These are phyloP conservation scores for Coccomyxa sp. DNA, from an alignment of 139 green algal species.

Conservation along the genomic window DNA sequence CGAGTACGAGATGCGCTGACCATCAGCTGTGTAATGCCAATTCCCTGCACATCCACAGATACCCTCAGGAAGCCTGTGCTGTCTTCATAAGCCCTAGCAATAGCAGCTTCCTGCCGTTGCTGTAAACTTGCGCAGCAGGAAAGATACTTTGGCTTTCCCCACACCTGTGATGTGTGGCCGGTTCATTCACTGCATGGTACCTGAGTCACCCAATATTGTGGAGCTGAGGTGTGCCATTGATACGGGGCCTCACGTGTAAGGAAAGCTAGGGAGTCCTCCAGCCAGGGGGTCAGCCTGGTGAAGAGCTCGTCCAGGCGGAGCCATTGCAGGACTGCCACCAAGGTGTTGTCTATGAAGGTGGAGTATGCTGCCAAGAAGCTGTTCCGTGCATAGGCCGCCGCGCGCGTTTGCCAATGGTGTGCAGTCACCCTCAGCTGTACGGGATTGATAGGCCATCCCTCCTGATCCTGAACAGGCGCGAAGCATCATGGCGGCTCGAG, in stretches of 20 bases:
- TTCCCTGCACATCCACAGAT: background rate
- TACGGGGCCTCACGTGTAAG: slow-evolving; percentile 1
- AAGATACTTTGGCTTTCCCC: background rate
- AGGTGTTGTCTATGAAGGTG: slow-evolving; percentile 13
- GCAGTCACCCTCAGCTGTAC: background rate
- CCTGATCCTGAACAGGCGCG: background rate
- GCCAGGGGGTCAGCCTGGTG: slow-evolving; percentile 4
- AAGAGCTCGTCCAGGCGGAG: slow-evolving; percentile 6
- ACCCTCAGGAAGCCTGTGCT: background rate
- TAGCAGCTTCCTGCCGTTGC: background rate
- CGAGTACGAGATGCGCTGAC: background rate
- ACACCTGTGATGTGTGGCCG: background rate
- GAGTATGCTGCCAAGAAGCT: background rate
- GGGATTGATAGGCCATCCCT: background rate
- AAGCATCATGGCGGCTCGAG: background rate
- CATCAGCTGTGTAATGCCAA: slow-evolving; percentile 15
- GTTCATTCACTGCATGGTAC: background rate
- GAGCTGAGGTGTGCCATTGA: background rate
- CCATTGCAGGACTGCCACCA: background rate
- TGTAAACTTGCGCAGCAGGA: background rate
- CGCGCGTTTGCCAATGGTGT: background rate
- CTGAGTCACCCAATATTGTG: background rate
- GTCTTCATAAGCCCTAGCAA: background rate
- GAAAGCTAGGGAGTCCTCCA: slow-evolving; percentile 10
- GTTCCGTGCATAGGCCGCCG: background rate